Percentiles rank a stretch among this genome's conserved stretches.
Conservation (phyloP, 768 basidiomycete species). For the Suillus luteus region DNA sequence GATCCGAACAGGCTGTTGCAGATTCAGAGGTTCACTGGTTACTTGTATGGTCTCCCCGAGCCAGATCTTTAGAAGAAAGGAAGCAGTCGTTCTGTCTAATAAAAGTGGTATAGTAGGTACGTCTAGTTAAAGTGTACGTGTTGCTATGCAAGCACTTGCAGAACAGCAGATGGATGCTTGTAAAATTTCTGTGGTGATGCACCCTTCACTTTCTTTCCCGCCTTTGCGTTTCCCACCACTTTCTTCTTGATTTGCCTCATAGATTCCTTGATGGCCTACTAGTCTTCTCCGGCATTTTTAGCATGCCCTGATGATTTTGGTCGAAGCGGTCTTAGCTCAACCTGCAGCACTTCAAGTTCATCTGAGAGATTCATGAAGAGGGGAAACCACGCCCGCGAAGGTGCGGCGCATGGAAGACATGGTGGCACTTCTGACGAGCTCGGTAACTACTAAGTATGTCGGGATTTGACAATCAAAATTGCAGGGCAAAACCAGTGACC, state of each 20-base stretch:
- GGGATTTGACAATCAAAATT: conserved; percentile 15
- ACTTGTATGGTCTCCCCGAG: background rate
- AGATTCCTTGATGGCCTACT: conserved; percentile 72
- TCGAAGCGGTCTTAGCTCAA: conserved; percentile 58
- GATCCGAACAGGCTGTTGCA: background rate
- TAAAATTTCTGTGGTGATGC: background rate
- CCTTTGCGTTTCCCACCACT: conserved; percentile 69
- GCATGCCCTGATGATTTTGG: conserved; percentile 58
- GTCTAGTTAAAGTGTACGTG: background rate
- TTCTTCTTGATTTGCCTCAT: conserved; percentile 76
- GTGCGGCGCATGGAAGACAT: conserved; percentile 62
- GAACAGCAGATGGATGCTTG: background rate
- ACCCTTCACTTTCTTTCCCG: conserved; percentile 66
- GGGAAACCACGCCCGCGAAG: conserved; percentile 52
- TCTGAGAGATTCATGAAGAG: conserved; percentile 68
- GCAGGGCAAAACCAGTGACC: conserved; percentile 13
- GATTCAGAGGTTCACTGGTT: background rate
- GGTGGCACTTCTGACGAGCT: conserved; percentile 19
- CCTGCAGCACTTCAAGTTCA: conserved; percentile 66
- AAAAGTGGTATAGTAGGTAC: background rate
- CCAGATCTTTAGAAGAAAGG: background rate
- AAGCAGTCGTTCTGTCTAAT: background rate
- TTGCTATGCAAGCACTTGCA: background rate
- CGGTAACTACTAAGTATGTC: conserved; percentile 13
- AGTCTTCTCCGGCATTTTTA: conserved; percentile 75